phyloP scores from a whole-genome alignment of 2,329 filamentous ascomycete species.

The Botrytis fragariae region DNA sequence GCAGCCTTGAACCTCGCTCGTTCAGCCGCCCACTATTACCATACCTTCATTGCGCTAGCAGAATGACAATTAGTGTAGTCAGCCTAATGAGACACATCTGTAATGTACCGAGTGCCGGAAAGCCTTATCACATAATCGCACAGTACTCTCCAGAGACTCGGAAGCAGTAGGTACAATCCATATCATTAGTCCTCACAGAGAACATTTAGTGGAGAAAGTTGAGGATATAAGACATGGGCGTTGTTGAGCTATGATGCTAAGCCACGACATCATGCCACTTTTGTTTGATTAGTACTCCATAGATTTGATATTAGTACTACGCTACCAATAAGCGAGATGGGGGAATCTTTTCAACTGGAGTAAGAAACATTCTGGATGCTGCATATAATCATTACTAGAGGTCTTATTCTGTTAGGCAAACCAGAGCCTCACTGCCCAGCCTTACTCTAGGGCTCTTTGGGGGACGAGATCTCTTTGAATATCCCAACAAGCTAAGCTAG shows the following conservation, averaged over 20 bases:
- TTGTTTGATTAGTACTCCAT: neutral
- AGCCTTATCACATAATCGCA: neutral
- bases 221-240: neutral
- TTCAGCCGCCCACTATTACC: neutral
- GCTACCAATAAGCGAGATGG: neutral
- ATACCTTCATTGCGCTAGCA: neutral
- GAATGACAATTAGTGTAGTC: too few relatives aligned
- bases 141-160: neutral
- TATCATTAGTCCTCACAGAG: neutral
- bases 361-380: neutral
- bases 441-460: neutral
- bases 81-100: neutral
- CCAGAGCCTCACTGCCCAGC: neutral
- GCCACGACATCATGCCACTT: neutral
- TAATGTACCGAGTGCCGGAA: neutral
- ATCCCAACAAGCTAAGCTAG: neutral
- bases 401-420: neutral
- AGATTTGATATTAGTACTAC: neutral
- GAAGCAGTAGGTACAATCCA: neutral
- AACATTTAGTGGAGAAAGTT: rapidly evolving
- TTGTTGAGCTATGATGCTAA: neutral
- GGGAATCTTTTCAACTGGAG: neutral
- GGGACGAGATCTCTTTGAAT: neutral
- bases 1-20: too few relatives aligned
- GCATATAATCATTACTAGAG: neutral